A percentile compares a stretch with the other conserved stretches of the same genome.
phyloP scores from a whole-genome alignment of 2,329 filamentous ascomycete genomes.

The Alternaria postmessia region DNA sequence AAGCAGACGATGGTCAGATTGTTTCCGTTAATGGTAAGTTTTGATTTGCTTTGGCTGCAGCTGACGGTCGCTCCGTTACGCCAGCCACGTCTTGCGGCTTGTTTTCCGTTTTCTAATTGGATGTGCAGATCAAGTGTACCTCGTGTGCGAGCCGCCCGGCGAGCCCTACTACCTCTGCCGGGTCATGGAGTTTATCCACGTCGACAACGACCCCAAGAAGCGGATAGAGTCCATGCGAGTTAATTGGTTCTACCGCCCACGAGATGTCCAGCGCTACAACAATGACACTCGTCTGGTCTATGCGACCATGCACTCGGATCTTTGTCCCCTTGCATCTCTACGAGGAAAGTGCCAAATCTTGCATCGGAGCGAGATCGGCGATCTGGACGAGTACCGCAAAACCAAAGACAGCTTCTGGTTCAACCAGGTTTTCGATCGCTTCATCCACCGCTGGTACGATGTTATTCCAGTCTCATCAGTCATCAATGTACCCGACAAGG shows the following conservation, averaged over 20 bases:
- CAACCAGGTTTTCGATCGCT: constrained; percentile 96
- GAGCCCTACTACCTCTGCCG: constrained; percentile 97
- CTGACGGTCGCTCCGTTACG: constrained; percentile 36
- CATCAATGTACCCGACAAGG: constrained; percentile 93
- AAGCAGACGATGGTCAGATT: constrained; percentile 89
- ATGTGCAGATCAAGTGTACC: constrained; percentile 80
- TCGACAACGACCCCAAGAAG: constrained; percentile 70
- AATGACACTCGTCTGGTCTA: constrained; percentile 91
- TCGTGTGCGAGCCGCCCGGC: constrained; percentile 95
- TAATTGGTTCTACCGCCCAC: constrained; percentile 98
- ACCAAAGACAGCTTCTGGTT: constrained; percentile 92
- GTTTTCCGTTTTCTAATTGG: constrained; percentile 48
- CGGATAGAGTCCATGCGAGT: constrained; percentile 88
- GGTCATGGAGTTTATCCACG: constrained; percentile 97
- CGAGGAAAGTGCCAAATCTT: constrained; percentile 92
- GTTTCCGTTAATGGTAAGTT: constrained; percentile 81
- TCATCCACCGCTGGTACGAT: constrained; percentile 98
- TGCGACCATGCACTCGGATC: constrained; percentile 98
- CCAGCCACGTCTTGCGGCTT: constrained; percentile 40
- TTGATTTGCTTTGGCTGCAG: constrained; percentile 30
- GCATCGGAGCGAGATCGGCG: constrained; percentile 85
- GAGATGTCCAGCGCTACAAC: constrained; percentile 91
- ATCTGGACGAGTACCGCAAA: constrained; percentile 84
- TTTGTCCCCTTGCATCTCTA: constrained; percentile 88
- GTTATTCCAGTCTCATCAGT: constrained; percentile 91